Conservation (phyloP, 1,284 basidiomycete genomes). For the Wallemia ichthyophaga region DNA sequence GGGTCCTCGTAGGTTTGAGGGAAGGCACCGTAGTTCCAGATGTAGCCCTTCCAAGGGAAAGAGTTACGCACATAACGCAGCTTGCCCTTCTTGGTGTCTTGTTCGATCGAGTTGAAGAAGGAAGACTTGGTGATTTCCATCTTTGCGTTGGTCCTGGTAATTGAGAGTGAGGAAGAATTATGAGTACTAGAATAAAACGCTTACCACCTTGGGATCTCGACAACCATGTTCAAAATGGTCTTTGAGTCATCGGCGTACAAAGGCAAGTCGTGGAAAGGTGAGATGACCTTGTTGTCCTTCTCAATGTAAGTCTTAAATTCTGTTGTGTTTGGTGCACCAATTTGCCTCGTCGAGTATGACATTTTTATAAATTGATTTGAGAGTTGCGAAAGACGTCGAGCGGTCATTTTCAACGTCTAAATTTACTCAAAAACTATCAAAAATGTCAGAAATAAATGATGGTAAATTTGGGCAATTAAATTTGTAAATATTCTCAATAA, state of each 20-base stretch:
- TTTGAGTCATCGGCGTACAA: slow-evolving; percentile 79
- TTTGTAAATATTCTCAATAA: background rate
- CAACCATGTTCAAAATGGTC: slow-evolving; percentile 90
- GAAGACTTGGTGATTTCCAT: slow-evolving; percentile 98
- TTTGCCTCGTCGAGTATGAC: background rate
- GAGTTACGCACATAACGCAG: slow-evolving; percentile 96
- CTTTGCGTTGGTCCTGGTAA: slow-evolving; percentile 26
- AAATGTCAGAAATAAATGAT: slow-evolving; percentile 1
- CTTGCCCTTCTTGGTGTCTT: slow-evolving; percentile 88
- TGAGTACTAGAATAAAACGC: background rate
- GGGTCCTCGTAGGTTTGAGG: slow-evolving; percentile 99
- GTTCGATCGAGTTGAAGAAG: slow-evolving; percentile 93
- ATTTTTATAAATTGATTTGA: background rate
- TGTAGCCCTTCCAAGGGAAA: slow-evolving; percentile 97
- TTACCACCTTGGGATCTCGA: slow-evolving; percentile 87
- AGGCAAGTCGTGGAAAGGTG: slow-evolving; percentile 83
- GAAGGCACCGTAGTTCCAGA: slow-evolving; percentile 97
- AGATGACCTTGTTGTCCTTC: slow-evolving; percentile 53
- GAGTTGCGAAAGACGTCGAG: background rate
- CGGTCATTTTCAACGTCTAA: background rate
- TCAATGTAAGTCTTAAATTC: slow-evolving; percentile 45
- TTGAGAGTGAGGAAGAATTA: background rate
- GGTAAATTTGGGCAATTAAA: background rate
- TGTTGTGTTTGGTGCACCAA: background rate
- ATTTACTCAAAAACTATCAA: too few relatives aligned